These are phyloP conservation scores for Trametes elegans DNA, from an alignment of 768 basidiomycete genomes.

Conservation along the genomic window DNA sequence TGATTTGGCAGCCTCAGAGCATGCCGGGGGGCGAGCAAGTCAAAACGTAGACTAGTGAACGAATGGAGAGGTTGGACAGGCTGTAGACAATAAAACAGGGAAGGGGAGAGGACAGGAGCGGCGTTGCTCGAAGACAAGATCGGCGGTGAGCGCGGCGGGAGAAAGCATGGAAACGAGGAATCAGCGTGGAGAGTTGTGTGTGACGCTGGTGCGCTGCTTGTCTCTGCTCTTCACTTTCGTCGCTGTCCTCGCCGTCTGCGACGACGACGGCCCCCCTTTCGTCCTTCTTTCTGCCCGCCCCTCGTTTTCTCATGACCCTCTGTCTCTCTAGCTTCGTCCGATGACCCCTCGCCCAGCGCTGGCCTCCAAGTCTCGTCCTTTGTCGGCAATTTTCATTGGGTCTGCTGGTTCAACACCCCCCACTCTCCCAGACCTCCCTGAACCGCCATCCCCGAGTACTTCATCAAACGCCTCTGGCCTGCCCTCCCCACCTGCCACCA, in stretches of 20 bases:
- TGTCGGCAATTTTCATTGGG: conserved; percentile 62
- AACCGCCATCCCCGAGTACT: conserved; percentile 59
- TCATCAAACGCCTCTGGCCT: conserved; percentile 61
- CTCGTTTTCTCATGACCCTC: conserved; percentile 20
- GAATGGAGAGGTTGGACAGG: not conserved
- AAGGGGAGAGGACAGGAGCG: not conserved
- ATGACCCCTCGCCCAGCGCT: conserved; percentile 52
- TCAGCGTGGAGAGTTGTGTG: conserved; percentile 14
- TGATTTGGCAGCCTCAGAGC: not conserved
- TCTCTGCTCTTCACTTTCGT: conserved; percentile 20
- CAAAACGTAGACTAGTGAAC: not conserved
- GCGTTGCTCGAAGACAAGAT: conserved; percentile 2
- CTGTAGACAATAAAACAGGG: not conserved
- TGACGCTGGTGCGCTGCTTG: conserved; percentile 21
- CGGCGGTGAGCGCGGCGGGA: conserved; percentile 9
- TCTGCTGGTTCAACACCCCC: conserved; percentile 41
- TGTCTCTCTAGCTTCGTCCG: conserved; percentile 23
- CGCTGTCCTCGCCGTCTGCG: conserved; percentile 24
- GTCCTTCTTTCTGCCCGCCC: conserved; percentile 17
- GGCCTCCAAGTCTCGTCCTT: conserved; percentile 48
- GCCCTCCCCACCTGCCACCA: conserved; percentile 83
- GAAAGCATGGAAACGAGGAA: conserved; percentile 22
- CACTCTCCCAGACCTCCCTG: conserved; percentile 65
- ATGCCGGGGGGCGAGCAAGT: not conserved
- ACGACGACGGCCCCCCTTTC: conserved; percentile 21